Base-by-base conservation (phyloP, 805 yeast species). In the Blastobotrys terrestris region DNA sequence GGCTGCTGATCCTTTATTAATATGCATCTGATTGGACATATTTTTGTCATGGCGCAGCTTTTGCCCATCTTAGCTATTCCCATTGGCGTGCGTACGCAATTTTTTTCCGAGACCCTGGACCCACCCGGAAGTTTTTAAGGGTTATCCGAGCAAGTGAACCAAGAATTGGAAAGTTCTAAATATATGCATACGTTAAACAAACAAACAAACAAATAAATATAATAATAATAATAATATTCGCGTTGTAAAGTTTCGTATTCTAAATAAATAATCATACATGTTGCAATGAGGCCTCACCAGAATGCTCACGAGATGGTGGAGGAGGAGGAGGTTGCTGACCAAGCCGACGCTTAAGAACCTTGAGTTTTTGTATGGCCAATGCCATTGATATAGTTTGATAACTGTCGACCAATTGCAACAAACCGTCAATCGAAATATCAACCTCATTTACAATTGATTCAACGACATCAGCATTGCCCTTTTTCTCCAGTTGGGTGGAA, bases 331-430 rank as follows among this genome's bases (percentile, higher is more conserved):
- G 21, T 14, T 16, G 45, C n/a, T 20, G 22, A 7, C 21, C 45
- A 18, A 16, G 22, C 18, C 26, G 46, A 3, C 15, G 14, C 31
- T 44, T n/a, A 6, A 45, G 48, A 6, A 45, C 39, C 5, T 45
- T 21, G 8, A 45, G 14, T 18, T 45, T 45, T 19, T 45, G 48
- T 20, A 45, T 26, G 2, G 48, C 48, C 48, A 45, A 16, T 20
- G 48, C 48, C 48, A 22, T n/a, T 2, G 48, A 45, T 6, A 45
- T 45, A 8, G 20, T 43, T 16, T 43, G 22, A 18, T 43, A 43
- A 43, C 45, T 43, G 6, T n/a, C 45, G 13, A 16, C 45, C 21
- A 15, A 14, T 7, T 16, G 20, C 26, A 43, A 22, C 7, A 20
- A 16, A 3, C 14, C 26, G n/a, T 43, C n/a, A 13, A 43, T 16